Evolutionary conservation across 148 eudicot genomes (phyloP).

Genomic region (Arctostaphylos glauca): DNA sequence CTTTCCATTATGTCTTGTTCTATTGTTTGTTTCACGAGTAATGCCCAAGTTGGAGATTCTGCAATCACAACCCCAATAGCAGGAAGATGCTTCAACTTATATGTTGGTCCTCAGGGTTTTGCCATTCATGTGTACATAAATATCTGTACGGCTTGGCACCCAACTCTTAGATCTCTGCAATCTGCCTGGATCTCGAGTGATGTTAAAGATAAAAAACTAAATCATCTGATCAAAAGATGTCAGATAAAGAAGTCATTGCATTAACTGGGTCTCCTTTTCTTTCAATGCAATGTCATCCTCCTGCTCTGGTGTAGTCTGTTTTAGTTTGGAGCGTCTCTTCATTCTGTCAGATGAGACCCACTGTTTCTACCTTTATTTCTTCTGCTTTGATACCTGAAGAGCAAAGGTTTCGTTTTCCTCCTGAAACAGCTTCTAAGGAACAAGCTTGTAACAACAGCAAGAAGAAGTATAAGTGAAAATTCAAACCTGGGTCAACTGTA

Average conservation of each 20-base stretch:
- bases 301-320: not conserved
- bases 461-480: constrained; percentile 65
- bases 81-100: not conserved
- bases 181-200: not conserved
- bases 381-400: not conserved
- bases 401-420: not conserved
- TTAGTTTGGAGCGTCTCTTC: not conserved
- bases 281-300: constrained; percentile 1
- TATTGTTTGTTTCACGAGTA: not conserved
- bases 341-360: not conserved
- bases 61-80: not conserved
- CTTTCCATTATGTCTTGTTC: not conserved
- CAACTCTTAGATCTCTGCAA: constrained; percentile 3
- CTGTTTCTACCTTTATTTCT: not conserved
- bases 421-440: constrained; percentile 75
- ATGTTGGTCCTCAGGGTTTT: not conserved
- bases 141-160: not conserved
- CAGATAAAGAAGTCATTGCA: not conserved
- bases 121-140: too few species aligned
- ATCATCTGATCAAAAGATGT: not conserved
- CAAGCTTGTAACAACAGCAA: constrained; percentile 82
- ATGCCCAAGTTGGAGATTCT: not conserved
- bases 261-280: not conserved
- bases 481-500: constrained; percentile 73
- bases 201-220: not conserved